Conservation (phyloP, 495 filamentous ascomycete species). For the Penicillium fimorum region DNA sequence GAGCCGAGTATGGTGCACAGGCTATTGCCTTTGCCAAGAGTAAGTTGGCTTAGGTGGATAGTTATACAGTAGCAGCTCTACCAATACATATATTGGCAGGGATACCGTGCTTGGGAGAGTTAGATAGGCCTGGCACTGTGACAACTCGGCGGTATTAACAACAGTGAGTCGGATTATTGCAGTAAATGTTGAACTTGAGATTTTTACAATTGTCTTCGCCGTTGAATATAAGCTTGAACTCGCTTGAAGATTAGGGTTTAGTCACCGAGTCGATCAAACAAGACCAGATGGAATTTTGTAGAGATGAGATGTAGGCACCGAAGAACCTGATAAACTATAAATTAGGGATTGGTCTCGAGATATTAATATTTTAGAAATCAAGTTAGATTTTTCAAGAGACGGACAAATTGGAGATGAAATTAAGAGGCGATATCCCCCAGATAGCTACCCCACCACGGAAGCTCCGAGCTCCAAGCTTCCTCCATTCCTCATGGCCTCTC, state of each 20-base stretch:
- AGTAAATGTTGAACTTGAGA: too few relatives aligned
- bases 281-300: too few relatives aligned
- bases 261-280: not conserved
- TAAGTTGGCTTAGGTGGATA: constrained; percentile 33
- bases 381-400: not conserved
- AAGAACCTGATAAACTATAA: not conserved
- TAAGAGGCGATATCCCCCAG: not conserved
- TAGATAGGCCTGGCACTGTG: not conserved
- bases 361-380: not conserved
- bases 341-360: not conserved
- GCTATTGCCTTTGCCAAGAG: constrained; percentile 55
- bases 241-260: not conserved
- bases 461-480: constrained; percentile 23
- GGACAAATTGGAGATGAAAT: not conserved
- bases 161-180: not conserved
- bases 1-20: constrained; percentile 55
- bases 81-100: not conserved
- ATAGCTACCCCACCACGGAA: constrained; percentile 16
- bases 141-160: not conserved
- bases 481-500: constrained; percentile 58
- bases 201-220: not conserved
- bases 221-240: not conserved
- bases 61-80: not conserved
- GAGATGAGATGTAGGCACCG: too few relatives aligned
- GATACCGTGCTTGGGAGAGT: not conserved